Percentiles rank a stretch among this genome's conserved stretches.
Conservation (phyloP, 2,329 filamentous ascomycete species). For the Botrytis medusae region DNA sequence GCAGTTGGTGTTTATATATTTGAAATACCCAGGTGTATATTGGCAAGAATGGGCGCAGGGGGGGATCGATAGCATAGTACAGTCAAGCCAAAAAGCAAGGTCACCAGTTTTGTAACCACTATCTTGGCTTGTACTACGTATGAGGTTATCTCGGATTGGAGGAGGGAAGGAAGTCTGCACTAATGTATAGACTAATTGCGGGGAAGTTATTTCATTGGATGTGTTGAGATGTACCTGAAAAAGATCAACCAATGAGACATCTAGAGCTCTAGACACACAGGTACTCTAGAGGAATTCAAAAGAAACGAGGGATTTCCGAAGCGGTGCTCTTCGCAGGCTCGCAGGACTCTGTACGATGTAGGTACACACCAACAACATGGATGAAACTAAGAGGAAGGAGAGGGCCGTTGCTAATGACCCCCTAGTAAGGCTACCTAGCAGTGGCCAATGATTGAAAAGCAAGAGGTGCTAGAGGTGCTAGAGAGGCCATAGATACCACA, state of each 20-base stretch:
- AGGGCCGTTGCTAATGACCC: neutral
- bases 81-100: neutral
- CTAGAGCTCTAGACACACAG: neutral
- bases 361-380: neutral
- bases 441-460: neutral
- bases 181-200: neutral
- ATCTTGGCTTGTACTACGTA: constrained; percentile 6
- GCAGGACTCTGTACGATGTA: neutral
- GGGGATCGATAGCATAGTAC: neutral
- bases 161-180: neutral
- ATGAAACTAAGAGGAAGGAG: neutral
- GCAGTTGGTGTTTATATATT: constrained; percentile 6
- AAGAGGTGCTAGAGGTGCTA: neutral
- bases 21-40: neutral
- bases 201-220: neutral
- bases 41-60: constrained; percentile 1
- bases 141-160: neutral
- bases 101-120: constrained; percentile 1
- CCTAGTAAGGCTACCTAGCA: neutral
- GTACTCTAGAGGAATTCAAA: neutral
- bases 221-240: neutral
- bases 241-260: neutral
- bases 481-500: neutral
- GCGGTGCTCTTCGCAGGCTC: neutral
- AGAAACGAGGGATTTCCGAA: constrained; percentile 2